Base-by-base conservation (phyloP, 129 eudicot species). In the Tanacetum coccineum region DNA sequence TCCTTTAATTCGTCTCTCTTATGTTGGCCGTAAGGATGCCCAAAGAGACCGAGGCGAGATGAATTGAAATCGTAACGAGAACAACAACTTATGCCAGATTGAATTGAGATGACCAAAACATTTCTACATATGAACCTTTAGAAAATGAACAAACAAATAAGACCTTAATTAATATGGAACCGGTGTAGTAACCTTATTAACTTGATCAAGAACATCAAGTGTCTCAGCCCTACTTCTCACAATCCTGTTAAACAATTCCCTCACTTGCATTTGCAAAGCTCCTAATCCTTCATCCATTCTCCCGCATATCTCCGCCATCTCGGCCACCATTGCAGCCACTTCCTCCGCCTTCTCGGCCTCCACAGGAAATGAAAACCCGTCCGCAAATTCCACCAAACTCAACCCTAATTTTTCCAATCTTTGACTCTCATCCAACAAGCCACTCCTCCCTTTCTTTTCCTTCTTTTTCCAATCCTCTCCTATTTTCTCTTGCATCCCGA, bases 391-490 rank as follows among this genome's bases (percentile, higher is more conserved):
- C 12, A 82, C 85, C 63, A 93, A 42, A 0, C 65, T 71, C 22
- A 19, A 74, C 8, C 82, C 92, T 20, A 81, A 44, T 28, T 82
- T 86, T 86, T 89, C 99, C 83, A 89, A 67, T 62, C 51, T 82
- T 49, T 79, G 87, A 26, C 80, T 52, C 79, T 93, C 99, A 13
- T 81, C 87, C 83, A 93, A 51, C 59, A 93, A 70, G 10, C 99
- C 99, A 26, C 75, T 77, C 6, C 76, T 62, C 44, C 92, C 95
- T 57, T 82, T 93, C 86, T 88, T 93, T 86, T 93, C 98, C 70
- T 88, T 93, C 76, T 80, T 88, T 81, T 88, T 93, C 98, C 95
- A 86, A 9, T 86, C 82, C 68, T 93, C 98, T 6, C 82, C 91
- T 4, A 93, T 88, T 68, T 82, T 93, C 70, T 93, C 98, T 4